These are phyloP conservation scores for Cercospora sesami DNA, from an alignment of 2,329 filamentous ascomycete species.

Conservation along the genomic window DNA sequence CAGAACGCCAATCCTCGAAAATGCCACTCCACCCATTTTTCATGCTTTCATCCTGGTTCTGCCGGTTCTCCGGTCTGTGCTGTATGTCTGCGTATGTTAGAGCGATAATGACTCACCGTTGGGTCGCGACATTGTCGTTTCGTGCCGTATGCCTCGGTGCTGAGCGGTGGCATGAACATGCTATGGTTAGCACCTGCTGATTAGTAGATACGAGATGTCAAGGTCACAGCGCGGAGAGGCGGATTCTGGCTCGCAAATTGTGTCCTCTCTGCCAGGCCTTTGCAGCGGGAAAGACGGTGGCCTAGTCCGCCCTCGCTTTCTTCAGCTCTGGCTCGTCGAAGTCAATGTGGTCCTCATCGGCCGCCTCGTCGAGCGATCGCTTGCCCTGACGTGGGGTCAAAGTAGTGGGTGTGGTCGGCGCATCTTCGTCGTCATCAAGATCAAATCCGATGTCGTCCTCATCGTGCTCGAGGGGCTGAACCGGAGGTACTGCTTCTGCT, in stretches of 20 bases:
- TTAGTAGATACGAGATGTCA: slow-evolving; percentile 3
- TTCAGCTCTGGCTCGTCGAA: slow-evolving; percentile 33
- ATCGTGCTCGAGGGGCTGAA: slow-evolving; percentile 9
- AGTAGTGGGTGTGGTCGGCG: slow-evolving; percentile 6
- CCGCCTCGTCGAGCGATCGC: slow-evolving; percentile 36
- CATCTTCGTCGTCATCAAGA: slow-evolving; percentile 28
- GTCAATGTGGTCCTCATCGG: slow-evolving; percentile 29
- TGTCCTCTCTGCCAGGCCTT: neutral
- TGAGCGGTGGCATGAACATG: neutral
- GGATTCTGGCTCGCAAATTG: neutral
- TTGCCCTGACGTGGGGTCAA: slow-evolving; percentile 35
- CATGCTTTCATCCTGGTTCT: neutral
- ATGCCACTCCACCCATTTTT: neutral
- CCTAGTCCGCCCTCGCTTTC: slow-evolving; percentile 25
- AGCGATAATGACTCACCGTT: slow-evolving; percentile 9
- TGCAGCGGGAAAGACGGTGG: neutral
- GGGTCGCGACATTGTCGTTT: neutral
- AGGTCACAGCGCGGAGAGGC: neutral
- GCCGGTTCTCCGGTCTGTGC: neutral
- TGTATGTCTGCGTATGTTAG: neutral
- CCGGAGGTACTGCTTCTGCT: slow-evolving; percentile 10
- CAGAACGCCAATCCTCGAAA: neutral
- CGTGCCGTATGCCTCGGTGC: neutral
- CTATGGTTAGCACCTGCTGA: slow-evolving; percentile 7
- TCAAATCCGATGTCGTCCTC: slow-evolving; percentile 34